Evolutionary conservation across 345 rosid genomes (phyloP), one percentile per base, ranked within the genome.

Genomic region (Balakata baccata): DNA sequence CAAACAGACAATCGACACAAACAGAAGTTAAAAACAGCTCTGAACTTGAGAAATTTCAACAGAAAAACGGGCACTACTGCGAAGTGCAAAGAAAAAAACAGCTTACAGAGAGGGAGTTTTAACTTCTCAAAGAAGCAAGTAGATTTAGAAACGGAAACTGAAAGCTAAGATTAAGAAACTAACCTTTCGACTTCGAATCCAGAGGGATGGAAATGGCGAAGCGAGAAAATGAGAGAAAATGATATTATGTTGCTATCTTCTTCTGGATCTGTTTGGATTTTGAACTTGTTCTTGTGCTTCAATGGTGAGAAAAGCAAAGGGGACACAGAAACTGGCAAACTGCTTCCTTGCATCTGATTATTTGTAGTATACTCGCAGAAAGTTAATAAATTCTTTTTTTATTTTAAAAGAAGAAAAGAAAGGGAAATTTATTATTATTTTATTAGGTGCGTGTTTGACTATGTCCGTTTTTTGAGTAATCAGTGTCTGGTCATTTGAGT

Each of bases 261-360:
- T 23, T 18, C 17, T 23, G 45, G 57, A 59, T 71, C 66, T 71
- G 22, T 56, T 50, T 56, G 63, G 64, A 7, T 70, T 65, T 59
- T 29, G 65, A 71, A 46, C 23, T 25, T 29, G 34, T 29, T 1
- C 34, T 29, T 3, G 7, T 43, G 73, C 66, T 71, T 71, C 18
- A 29, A 46, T 45, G 74, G 74, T 29, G 66, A 66, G 56, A 46
- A 71, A 9, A 18, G n/a, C 6, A 43, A 62, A 56, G 6, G 49
- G 52, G 66, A 52, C 43, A 64, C n/a, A 18, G 38, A 60, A 64
- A 37, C 20, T 34, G 23, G 13, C 38, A 60, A 64, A 37, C 20
- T 34, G 23, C 16, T 13, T 29, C 34, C 34, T 29, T 29, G 34
- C 34, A 29, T 29, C 34, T 29, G 34, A 29, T 29, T 29, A 29